A percentile compares a stretch with the other conserved stretches of the same genome.
phyloP scores from a whole-genome alignment of 306 rosid species.

The Medicago ruthenica region DNA sequence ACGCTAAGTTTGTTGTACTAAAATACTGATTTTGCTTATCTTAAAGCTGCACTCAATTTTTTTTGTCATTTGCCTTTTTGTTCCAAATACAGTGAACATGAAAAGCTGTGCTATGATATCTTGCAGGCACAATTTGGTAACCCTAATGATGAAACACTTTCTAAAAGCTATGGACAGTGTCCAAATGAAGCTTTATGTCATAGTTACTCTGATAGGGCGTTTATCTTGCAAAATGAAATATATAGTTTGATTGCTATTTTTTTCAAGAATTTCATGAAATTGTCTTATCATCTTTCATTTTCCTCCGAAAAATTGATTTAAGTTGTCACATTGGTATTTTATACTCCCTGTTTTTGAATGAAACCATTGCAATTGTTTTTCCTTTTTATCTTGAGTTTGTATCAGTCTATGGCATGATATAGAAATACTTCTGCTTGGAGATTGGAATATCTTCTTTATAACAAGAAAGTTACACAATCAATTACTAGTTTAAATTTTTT shows the following conservation, averaged over 20 bases:
- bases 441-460: no score
- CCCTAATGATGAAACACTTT: constrained; percentile 51
- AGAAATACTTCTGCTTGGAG: no score
- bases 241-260: constrained; percentile 1
- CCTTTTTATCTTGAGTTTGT: no score
- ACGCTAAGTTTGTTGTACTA: background rate
- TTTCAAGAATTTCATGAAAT: background rate
- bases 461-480: no score
- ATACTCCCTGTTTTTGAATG: no score
- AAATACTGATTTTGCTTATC: background rate
- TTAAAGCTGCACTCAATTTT: background rate
- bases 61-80: background rate
- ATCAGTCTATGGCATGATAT: no score
- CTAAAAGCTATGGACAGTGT: constrained; percentile 54
- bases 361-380: no score
- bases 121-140: background rate
- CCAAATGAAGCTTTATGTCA: constrained; percentile 69
- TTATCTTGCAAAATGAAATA: constrained; percentile 16
- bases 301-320: no score
- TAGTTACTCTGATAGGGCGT: constrained; percentile 66
- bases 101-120: background rate
- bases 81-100: background rate
- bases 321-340: background rate
- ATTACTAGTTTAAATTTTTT: no score
- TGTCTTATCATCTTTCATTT: background rate